Conservation (phyloP, 768 basidiomycete genomes). For the Chalciporus sphaerocephalus region DNA sequence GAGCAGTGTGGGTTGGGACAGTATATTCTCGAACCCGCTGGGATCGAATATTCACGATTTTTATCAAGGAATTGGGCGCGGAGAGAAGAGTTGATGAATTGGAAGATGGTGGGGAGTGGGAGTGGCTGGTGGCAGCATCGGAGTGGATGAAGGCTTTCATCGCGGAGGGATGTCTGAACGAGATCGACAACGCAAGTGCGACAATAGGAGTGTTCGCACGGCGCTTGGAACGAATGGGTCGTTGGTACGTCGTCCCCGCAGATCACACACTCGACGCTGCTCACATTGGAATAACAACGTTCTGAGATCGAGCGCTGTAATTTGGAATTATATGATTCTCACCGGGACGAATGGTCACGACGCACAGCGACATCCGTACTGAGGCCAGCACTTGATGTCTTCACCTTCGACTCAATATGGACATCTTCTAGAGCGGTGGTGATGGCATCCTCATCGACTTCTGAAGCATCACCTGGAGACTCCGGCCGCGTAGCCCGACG, state of each 20-base stretch:
- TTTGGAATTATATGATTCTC: neutral
- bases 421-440: neutral
- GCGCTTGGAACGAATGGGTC: constrained; percentile 31
- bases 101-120: constrained; percentile 22
- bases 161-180: constrained; percentile 38
- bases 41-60: constrained; percentile 42
- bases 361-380: too few relatives aligned
- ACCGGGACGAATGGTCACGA: neutral
- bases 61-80: constrained; percentile 38
- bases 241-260: constrained; percentile 36
- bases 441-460: neutral
- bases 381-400: too few relatives aligned
- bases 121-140: constrained; percentile 45
- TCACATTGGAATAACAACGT: too few relatives aligned
- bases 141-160: constrained; percentile 51
- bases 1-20: constrained; percentile 49
- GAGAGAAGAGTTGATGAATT: constrained; percentile 29
- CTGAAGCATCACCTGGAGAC: neutral
- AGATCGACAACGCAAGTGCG: constrained; percentile 39
- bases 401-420: neutral
- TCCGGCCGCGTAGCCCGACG: neutral
- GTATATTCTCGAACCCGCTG: constrained; percentile 44
- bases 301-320: neutral
- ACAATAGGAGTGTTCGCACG: constrained; percentile 49
- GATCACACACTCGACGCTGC: constrained; percentile 33